phyloP scores from a whole-genome alignment of 2,329 filamentous ascomycete species.

The Paecilomyces formosus region DNA sequence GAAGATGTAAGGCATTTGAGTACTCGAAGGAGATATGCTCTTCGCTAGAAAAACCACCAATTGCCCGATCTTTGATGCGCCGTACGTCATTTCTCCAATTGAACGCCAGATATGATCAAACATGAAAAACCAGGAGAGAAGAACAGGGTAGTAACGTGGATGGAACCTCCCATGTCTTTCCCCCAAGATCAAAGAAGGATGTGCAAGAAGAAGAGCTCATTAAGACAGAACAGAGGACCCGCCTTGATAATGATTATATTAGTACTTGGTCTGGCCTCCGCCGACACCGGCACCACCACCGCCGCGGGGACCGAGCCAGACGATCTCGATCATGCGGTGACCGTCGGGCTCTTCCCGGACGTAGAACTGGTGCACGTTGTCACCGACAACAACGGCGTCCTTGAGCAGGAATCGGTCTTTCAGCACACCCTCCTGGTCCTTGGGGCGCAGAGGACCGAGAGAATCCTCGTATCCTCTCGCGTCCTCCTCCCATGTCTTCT shows the following conservation, averaged over 20 bases:
- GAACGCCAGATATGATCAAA: conserved; percentile 29
- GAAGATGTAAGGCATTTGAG: neutral
- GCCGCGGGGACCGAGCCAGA: conserved; percentile 35
- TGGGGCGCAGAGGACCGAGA: conserved; percentile 32
- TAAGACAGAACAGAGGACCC: conserved; percentile 25
- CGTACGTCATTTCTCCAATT: conserved; percentile 25
- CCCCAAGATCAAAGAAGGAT: conserved; percentile 17
- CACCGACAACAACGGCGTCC: conserved; percentile 31
- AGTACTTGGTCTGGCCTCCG: conserved; percentile 20
- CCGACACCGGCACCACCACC: conserved; percentile 28
- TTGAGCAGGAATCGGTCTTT: conserved; percentile 36
- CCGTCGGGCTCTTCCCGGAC: conserved; percentile 31
- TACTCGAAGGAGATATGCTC: conserved; percentile 10
- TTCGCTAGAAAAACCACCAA: conserved; percentile 19
- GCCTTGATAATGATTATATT: conserved; percentile 20
- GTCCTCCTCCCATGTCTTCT: conserved; percentile 39
- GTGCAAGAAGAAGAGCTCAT: conserved; percentile 27
- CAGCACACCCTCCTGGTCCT: conserved; percentile 29
- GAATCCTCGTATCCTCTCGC: conserved; percentile 32
- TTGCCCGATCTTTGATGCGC: conserved; percentile 22
- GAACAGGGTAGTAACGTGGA: conserved; percentile 6
- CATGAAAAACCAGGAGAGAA: conserved; percentile 13
- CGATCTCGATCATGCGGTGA: conserved; percentile 37
- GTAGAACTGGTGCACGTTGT: conserved; percentile 38
- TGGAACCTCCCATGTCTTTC: neutral